phyloP scores from a whole-genome alignment of 2,329 filamentous ascomycete species.

The Alternaria arbusti region DNA sequence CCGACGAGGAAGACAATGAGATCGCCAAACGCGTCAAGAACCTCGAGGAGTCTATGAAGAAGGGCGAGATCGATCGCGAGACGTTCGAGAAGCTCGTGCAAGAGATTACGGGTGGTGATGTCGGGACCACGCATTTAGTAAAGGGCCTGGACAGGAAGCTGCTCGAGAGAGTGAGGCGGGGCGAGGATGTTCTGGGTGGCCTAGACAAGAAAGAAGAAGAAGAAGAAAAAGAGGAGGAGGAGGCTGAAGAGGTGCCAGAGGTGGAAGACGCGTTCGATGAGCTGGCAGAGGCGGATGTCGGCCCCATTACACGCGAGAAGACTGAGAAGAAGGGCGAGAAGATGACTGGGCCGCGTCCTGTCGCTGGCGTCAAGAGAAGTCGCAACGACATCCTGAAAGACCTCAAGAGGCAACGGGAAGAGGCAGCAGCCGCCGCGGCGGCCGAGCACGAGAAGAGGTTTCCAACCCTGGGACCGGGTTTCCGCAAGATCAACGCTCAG shows the following conservation, averaged over 20 bases:
- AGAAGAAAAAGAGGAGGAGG: conserved; percentile 27
- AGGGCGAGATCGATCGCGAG: conserved; percentile 80
- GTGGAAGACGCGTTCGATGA: conserved; percentile 58
- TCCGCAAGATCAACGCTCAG: conserved; percentile 59
- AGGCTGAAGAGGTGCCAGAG: conserved; percentile 37
- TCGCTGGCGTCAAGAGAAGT: conserved; percentile 59
- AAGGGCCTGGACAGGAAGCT: conserved; percentile 91
- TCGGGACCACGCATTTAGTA: conserved; percentile 81
- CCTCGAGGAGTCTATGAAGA: conserved; percentile 80
- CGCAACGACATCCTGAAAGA: conserved; percentile 66
- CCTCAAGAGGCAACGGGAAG: conserved; percentile 61
- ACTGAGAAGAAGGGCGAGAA: conserved; percentile 61
- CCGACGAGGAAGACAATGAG: conserved; percentile 60
- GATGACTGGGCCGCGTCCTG: conserved; percentile 50
- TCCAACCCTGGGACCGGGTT: conserved; percentile 60
- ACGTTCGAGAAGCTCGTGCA: conserved; percentile 77
- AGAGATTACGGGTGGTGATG: conserved; percentile 82
- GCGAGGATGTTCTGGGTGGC: conserved; percentile 60
- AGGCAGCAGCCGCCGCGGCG: conserved; percentile 52
- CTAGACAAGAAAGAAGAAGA: conserved; percentile 45
- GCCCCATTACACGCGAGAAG: conserved; percentile 67
- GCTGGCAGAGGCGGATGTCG: conserved; percentile 70
- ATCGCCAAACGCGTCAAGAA: conserved; percentile 73
- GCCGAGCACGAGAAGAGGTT: conserved; percentile 48
- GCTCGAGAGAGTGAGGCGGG: conserved; percentile 70